phyloP scores from a whole-genome alignment of 371 early-diverging fungal species.

The Zopfochytrium polystomum region DNA sequence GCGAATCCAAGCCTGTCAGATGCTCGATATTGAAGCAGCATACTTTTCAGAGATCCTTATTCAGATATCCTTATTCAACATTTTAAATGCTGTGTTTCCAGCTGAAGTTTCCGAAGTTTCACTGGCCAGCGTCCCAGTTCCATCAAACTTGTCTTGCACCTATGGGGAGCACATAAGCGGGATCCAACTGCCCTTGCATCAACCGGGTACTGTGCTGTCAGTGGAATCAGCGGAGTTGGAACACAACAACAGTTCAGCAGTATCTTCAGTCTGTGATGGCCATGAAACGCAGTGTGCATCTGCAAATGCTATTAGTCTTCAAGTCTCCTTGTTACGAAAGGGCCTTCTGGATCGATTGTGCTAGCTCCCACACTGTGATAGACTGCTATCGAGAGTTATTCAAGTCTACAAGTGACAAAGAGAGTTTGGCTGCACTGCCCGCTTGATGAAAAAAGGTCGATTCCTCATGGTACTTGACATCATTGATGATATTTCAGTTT shows the following conservation, averaged over 20 bases:
- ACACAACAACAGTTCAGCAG: constrained; percentile 9
- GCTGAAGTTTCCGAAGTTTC: not conserved
- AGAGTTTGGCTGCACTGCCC: no score
- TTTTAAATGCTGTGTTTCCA: no score
- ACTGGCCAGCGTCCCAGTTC: not conserved
- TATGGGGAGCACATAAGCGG: not conserved
- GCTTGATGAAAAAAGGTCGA: not conserved
- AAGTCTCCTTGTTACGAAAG: constrained; percentile 1
- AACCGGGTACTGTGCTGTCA: constrained; percentile 3
- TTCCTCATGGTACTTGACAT: not conserved
- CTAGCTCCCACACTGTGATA: not conserved
- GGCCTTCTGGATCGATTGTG: not conserved
- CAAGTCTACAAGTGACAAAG: not conserved
- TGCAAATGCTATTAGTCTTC: not conserved
- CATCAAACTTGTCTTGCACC: not conserved
- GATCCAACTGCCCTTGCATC: not conserved
- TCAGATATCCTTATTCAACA: constrained; percentile 5
- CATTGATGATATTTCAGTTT: not conserved
- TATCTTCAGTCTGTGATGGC: constrained; percentile 11
- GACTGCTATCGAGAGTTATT: not conserved
- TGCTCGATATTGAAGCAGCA: not conserved
- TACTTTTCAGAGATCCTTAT: constrained; percentile 6
- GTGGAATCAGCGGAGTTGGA: constrained; percentile 9
- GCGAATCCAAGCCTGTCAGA: not conserved
- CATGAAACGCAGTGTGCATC: not conserved